These are phyloP conservation scores for Termitomyces sp. DNA, from an alignment of 768 basidiomycete species.

Conservation along the genomic window DNA sequence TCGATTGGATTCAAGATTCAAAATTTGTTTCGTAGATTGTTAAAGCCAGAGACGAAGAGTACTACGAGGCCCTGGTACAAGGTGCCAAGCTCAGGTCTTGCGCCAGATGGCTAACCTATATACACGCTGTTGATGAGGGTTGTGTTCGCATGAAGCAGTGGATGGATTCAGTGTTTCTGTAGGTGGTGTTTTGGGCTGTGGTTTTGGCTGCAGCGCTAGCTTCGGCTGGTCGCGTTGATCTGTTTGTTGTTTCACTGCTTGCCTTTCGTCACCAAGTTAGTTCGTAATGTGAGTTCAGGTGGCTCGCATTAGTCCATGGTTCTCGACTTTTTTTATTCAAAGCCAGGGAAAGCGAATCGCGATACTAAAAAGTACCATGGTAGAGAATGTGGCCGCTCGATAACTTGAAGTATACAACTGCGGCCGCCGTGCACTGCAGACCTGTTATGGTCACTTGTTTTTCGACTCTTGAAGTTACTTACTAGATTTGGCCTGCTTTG, in stretches of 20 bases:
- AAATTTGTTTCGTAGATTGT: constrained; percentile 2
- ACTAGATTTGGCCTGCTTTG: too few relatives aligned
- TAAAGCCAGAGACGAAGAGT: constrained; percentile 3
- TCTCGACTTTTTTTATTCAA: too few relatives aligned
- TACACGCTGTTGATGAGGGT: neutral
- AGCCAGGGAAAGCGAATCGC: too few relatives aligned
- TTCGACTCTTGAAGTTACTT: too few relatives aligned
- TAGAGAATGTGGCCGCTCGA: too few relatives aligned
- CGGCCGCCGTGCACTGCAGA: too few relatives aligned
- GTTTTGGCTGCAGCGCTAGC: neutral
- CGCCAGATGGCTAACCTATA: constrained; percentile 6
- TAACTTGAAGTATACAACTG: too few relatives aligned
- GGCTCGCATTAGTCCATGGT: too few relatives aligned
- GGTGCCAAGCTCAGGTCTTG: constrained; percentile 10
- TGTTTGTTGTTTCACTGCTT: neutral
- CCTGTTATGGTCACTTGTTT: too few relatives aligned
- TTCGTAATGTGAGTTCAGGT: neutral
- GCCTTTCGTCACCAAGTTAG: neutral
- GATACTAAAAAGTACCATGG: too few relatives aligned
- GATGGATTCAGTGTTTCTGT: constrained; percentile 3
- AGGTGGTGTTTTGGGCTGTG: neutral
- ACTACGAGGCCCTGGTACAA: constrained; percentile 6
- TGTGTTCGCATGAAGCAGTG: constrained; percentile 7
- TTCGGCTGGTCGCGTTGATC: too few relatives aligned
- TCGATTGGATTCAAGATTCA: neutral